Base-by-base conservation (phyloP, 1,139 yeast genomes). In the Kodamaea sp. region DNA sequence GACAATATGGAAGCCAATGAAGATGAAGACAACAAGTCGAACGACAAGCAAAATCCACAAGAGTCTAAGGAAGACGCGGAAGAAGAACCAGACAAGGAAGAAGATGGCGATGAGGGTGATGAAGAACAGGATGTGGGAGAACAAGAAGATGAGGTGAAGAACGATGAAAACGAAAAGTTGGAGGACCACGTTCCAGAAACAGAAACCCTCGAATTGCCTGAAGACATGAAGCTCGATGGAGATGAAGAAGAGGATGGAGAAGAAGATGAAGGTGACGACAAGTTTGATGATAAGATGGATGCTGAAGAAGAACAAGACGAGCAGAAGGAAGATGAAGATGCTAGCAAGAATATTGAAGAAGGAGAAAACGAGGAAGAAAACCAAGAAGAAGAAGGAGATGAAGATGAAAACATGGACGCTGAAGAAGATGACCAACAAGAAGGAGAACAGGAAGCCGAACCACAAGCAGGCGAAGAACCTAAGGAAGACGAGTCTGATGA, bases 151-250 rank as follows among this genome's bases (percentile, higher is more conserved):
- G 85, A 81, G 45, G 86, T 83, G 8, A 76, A 69, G 44, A 79
- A 86, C 44, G 84, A 83, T 30, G 89, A 85, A 16, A 76, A 76
- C 31, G 88, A 85, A 31, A 79, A 82, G 41, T 57, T 84, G 38
- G 94, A 85, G 34, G 77, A 79, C 10, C 66, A 77, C 45, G 88
- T 83, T 31, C 92, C 88, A 7, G 95, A 88, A 55, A 74, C 82
- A 11, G 96, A 88, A 41, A 80, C 87, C 4, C 65, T 88, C 47
- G 94, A 86, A 24, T 66, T 88, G 24, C 95, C 96, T 0, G 97
- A 90, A 26, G 95, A 89, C 45, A 77, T 90, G 70, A 78, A 87
- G 44, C 68, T 87, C 27, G 95, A 87, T 53, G 79, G 79, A 11
- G 85, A 72, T 26, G 80, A 75, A 16, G 86, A 79, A n/a, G 77